These are phyloP conservation scores for Mycena chlorophos DNA, from an alignment of 768 basidiomycete species.

Conservation along the genomic window DNA sequence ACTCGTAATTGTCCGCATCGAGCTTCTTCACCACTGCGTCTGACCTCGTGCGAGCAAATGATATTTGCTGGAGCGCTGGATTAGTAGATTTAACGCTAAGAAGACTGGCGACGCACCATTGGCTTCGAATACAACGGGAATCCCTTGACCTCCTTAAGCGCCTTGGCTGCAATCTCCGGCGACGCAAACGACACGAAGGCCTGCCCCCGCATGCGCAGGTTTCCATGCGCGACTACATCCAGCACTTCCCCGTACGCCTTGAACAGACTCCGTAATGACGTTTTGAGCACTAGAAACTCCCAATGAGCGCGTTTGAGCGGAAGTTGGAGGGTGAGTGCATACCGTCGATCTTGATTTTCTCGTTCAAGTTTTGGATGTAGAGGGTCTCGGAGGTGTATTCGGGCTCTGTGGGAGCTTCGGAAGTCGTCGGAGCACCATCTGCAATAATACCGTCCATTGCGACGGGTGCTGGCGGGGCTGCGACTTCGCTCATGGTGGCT, in stretches of 20 bases:
- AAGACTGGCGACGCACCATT: slow-evolving; percentile 60
- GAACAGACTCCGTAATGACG: slow-evolving; percentile 85
- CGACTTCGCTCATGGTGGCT: slow-evolving; percentile 31
- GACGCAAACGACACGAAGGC: slow-evolving; percentile 93
- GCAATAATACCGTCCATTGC: slow-evolving; percentile 36
- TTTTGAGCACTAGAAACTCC: slow-evolving; percentile 68
- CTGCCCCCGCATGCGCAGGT: slow-evolving; percentile 97
- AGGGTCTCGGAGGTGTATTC: slow-evolving; percentile 78
- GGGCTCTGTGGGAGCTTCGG: slow-evolving; percentile 30
- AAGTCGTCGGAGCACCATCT: slow-evolving; percentile 15
- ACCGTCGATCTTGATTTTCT: slow-evolving; percentile 87
- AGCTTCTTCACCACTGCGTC: slow-evolving; percentile 85
- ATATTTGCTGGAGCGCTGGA: slow-evolving; percentile 72
- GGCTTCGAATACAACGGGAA: slow-evolving; percentile 97
- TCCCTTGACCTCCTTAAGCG: slow-evolving; percentile 87
- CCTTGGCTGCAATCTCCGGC: slow-evolving; percentile 80
- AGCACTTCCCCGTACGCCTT: slow-evolving; percentile 91
- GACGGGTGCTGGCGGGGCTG: slow-evolving; percentile 27
- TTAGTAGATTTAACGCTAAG: slow-evolving; percentile 4
- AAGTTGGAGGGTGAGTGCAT: slow-evolving; percentile 13
- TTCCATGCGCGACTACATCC: slow-evolving; percentile 93
- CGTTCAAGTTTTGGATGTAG: slow-evolving; percentile 95
- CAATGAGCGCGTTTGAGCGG: not conserved
- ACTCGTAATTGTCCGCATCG: slow-evolving; percentile 65
- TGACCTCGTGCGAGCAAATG: slow-evolving; percentile 85